A percentile compares a stretch with the other conserved stretches of the same genome.
Conservation (phyloP, 2,329 filamentous ascomycete genomes). For the Diaporthe capsici region DNA sequence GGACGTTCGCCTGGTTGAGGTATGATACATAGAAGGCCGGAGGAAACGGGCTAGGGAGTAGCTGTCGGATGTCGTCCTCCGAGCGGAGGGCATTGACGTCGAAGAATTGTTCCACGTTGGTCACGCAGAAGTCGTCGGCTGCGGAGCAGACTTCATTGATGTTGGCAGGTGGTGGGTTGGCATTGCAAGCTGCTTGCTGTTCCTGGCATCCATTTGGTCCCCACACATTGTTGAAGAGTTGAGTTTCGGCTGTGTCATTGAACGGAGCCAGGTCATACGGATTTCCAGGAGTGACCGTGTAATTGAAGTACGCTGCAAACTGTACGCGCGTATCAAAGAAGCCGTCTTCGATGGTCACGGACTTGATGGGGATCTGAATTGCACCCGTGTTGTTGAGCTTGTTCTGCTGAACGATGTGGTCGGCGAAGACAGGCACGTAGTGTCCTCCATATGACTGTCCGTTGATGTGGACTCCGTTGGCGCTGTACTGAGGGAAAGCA, state of each 20-base stretch:
- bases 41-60: not conserved
- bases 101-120: slow-evolving; percentile 9
- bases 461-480: slow-evolving; percentile 50
- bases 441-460: slow-evolving; percentile 65
- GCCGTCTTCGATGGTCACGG: slow-evolving; percentile 62
- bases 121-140: slow-evolving; percentile 16
- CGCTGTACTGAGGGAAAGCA: slow-evolving; percentile 15
- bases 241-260: not conserved
- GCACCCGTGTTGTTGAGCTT: slow-evolving; percentile 49
- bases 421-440: slow-evolving; percentile 60
- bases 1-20: slow-evolving; percentile 58
- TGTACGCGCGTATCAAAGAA: slow-evolving; percentile 51
- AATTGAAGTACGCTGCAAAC: slow-evolving; percentile 25
- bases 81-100: slow-evolving; percentile 4
- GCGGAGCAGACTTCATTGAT: slow-evolving; percentile 16
- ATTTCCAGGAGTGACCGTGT: not conserved
- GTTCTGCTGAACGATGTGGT: slow-evolving; percentile 61
- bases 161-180: not conserved
- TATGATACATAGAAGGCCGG: not conserved
- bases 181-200: slow-evolving; percentile 23
- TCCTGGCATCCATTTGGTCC: slow-evolving; percentile 5
- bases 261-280: slow-evolving; percentile 5
- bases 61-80: slow-evolving; percentile 14
- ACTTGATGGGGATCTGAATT: slow-evolving; percentile 56
- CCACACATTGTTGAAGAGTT: slow-evolving; percentile 26